Evolutionary conservation across 306 rosid genomes (phyloP), one percentile per base, ranked within the genome.

Genomic region (Gynostemma pentaphyllum): DNA sequence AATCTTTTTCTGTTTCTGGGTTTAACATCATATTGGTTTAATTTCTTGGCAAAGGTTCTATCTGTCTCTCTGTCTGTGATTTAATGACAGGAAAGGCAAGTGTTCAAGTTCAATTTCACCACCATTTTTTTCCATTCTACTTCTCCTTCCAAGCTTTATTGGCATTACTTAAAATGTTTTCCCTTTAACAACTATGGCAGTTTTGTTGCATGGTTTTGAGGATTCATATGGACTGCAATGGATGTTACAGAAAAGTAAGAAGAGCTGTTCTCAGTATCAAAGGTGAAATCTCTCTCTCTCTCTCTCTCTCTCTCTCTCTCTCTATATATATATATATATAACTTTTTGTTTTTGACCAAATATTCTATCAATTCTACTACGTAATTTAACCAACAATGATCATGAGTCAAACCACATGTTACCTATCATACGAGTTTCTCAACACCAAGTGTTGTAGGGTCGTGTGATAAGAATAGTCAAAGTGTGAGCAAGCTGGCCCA

Each of bases 151-250:
- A 19, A 19, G 18, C 28, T 22, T 60, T 32, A 60, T 60, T 37
- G 65, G 18, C 21, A 22, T 37, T 60, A 60, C n/a, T 22, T 60
- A 21, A 39, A 60, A 44, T 60, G 65, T 37, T 60, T 57, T 37
- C 65, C 64, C 32, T 36, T 37, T n/a, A n/a, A 59, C 64, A 59
- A 59, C 46, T 59, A 42, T 62, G 24, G 15, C 68, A 62, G 68
- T 23, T 62, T 40, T 62, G 24, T 40, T 42, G 40, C 39, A 62
- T 62, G 68, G 52, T 62, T 13, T 24, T 62, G 68, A 62, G 68
- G 39, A 62, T 62, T 62, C 50, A 44, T 16, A 62, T 62, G 68
- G 68, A 62, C 53, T 62, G 68, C 52, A 62, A 62, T 62, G 68
- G 68, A 62, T 62, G 68, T 44, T 42, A 62, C 37, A 44, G 68